Conservation (phyloP, 768 basidiomycete species). For the Hygrophoropsis aurantiaca region DNA sequence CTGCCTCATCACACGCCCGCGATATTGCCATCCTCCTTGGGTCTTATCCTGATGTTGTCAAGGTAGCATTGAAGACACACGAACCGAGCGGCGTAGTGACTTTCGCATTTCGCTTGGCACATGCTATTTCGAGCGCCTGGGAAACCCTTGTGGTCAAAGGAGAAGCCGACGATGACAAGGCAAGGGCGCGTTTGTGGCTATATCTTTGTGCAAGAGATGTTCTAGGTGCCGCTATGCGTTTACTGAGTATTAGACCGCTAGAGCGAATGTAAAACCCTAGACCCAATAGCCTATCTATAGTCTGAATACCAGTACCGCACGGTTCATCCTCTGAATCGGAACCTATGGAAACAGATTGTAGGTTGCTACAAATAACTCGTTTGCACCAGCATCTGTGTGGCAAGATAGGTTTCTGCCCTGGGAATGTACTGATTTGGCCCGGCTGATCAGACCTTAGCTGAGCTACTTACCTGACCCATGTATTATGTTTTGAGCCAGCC, state of each 20-base stretch:
- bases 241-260: slow-evolving; percentile 86
- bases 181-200: slow-evolving; percentile 83
- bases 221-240: slow-evolving; percentile 79
- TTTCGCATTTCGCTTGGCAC: slow-evolving; percentile 82
- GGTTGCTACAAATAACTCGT: too few relatives aligned
- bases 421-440: too few relatives aligned
- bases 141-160: slow-evolving; percentile 86
- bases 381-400: too few relatives aligned
- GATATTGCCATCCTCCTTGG: slow-evolving; percentile 88
- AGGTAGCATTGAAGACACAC: slow-evolving; percentile 77
- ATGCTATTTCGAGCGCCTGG: slow-evolving; percentile 91
- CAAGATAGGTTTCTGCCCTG: too few relatives aligned
- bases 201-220: slow-evolving; percentile 90
- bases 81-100: slow-evolving; percentile 93
- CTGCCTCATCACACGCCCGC: slow-evolving; percentile 68
- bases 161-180: slow-evolving; percentile 73
- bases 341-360: too few relatives aligned
- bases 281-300: too few relatives aligned
- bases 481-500: too few relatives aligned
- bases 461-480: too few relatives aligned
- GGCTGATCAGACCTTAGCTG: too few relatives aligned
- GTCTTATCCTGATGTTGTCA: slow-evolving; percentile 89
- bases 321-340: too few relatives aligned
- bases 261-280: slow-evolving; percentile 97
- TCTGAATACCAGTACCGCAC: too few relatives aligned